A percentile compares a stretch with the other conserved stretches of the same genome.
Conservation (phyloP, 805 yeast genomes). For the Starmerella asiatica region DNA sequence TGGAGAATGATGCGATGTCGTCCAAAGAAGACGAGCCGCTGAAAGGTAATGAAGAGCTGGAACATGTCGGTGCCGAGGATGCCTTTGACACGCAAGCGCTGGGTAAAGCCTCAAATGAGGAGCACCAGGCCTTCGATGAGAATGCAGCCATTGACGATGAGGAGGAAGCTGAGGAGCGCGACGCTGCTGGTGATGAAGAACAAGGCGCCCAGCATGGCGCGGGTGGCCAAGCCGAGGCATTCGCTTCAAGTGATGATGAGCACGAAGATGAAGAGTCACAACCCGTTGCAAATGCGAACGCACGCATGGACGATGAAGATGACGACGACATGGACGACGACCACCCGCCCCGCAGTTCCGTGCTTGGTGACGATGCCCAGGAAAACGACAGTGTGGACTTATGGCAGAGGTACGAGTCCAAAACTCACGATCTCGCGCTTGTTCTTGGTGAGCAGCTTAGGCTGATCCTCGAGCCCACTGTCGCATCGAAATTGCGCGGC, state of each 20-base stretch:
- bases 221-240: constrained; percentile 17
- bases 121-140: constrained; percentile 57
- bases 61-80: constrained; percentile 43
- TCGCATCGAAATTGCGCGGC: constrained; percentile 89
- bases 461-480: constrained; percentile 84
- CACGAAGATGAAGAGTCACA: constrained; percentile 21
- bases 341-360: background rate
- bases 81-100: constrained; percentile 78
- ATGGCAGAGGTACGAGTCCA: constrained; percentile 72
- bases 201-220: constrained; percentile 28
- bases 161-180: constrained; percentile 22
- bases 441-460: constrained; percentile 85
- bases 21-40: constrained; percentile 31
- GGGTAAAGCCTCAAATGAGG: constrained; percentile 77
- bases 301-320: background rate
- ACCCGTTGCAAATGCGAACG: constrained; percentile 14
- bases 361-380: background rate
- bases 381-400: constrained; percentile 32
- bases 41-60: constrained; percentile 38
- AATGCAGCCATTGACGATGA: constrained; percentile 29
- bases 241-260: constrained; percentile 13
- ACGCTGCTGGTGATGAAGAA: constrained; percentile 18
- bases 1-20: constrained; percentile 19
- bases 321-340: constrained; percentile 8
- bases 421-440: constrained; percentile 79